Percentiles rank a stretch among this genome's conserved stretches.
Conservation (phyloP, 2,329 filamentous ascomycete species). For the Knoxdaviesia proteae region DNA sequence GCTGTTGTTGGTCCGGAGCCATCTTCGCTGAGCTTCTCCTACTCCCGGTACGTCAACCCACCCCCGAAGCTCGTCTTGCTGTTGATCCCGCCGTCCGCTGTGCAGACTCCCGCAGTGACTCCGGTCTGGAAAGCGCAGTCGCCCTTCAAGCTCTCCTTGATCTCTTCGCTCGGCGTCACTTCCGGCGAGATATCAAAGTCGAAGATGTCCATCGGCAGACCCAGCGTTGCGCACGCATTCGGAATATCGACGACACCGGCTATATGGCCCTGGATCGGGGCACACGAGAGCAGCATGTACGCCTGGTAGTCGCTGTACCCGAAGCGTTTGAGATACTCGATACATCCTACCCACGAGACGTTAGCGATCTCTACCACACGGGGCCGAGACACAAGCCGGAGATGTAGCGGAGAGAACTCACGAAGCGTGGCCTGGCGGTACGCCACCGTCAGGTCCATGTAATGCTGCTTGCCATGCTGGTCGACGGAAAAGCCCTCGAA, state of each 20-base stretch:
- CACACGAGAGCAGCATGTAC: conserved; percentile 68
- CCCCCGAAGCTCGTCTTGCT: conserved; percentile 28
- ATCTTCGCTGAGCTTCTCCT: no score
- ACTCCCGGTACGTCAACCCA: conserved; percentile 20
- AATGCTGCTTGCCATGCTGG: conserved; percentile 73
- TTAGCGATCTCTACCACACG: neutral
- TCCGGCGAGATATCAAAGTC: conserved; percentile 70
- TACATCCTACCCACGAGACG: conserved; percentile 26
- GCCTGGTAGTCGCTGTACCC: conserved; percentile 57
- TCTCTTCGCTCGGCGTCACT: conserved; percentile 19
- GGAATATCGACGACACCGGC: conserved; percentile 82
- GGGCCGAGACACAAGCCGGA: neutral
- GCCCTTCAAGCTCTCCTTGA: conserved; percentile 18
- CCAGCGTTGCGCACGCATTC: conserved; percentile 77
- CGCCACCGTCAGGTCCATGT: conserved; percentile 67
- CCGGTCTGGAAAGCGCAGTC: conserved; percentile 50
- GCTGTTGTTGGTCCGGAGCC: no score
- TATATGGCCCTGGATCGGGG: conserved; percentile 71
- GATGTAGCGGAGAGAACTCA: conserved; percentile 7
- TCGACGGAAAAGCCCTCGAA: conserved; percentile 87
- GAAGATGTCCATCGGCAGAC: conserved; percentile 82
- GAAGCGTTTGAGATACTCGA: conserved; percentile 61
- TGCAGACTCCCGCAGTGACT: conserved; percentile 20
- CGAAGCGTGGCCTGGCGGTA: conserved; percentile 63
- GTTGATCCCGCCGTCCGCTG: conserved; percentile 19